These are phyloP conservation scores for Rheum nobile DNA, from an alignment of 148 eudicot species.

Conservation along the genomic window DNA sequence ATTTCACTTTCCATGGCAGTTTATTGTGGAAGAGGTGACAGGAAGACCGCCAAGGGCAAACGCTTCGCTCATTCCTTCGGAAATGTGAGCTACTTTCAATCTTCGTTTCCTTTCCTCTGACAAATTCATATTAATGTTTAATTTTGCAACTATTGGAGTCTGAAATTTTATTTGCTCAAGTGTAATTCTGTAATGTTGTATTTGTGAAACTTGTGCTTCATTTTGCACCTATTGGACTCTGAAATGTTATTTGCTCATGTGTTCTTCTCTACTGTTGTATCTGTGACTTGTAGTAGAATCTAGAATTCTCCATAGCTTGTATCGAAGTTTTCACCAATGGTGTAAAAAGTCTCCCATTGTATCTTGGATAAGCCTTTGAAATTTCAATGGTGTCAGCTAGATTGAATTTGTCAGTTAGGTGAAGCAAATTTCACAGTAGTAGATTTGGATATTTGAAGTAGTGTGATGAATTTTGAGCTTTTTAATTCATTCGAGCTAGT, in stretches of 20 bases:
- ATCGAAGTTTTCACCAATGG: not conserved
- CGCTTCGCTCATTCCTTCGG: constrained; percentile 57
- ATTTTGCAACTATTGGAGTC: not conserved
- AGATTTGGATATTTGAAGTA: not conserved
- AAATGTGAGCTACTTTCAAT: constrained; percentile 32
- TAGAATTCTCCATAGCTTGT: not conserved
- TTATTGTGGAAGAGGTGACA: constrained; percentile 61
- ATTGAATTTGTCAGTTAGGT: not conserved
- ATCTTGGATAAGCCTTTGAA: not conserved
- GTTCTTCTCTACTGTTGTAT: not conserved
- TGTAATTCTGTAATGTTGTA: not conserved
- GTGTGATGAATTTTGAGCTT: not conserved
- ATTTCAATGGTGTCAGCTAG: not conserved
- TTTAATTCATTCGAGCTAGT: not conserved
- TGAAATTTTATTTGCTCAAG: not conserved
- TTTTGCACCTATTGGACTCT: not conserved
- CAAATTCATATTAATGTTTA: not conserved
- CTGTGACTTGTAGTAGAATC: not conserved
- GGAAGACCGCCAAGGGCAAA: constrained; percentile 65
- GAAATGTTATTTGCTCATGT: not conserved
- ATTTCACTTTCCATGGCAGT: constrained; percentile 20
- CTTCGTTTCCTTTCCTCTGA: not conserved
- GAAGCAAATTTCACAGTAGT: not conserved
- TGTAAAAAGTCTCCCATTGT: not conserved
- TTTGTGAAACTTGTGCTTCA: not conserved